Conservation (phyloP, 306 rosid genomes). For the Cucumis cinereus region DNA sequence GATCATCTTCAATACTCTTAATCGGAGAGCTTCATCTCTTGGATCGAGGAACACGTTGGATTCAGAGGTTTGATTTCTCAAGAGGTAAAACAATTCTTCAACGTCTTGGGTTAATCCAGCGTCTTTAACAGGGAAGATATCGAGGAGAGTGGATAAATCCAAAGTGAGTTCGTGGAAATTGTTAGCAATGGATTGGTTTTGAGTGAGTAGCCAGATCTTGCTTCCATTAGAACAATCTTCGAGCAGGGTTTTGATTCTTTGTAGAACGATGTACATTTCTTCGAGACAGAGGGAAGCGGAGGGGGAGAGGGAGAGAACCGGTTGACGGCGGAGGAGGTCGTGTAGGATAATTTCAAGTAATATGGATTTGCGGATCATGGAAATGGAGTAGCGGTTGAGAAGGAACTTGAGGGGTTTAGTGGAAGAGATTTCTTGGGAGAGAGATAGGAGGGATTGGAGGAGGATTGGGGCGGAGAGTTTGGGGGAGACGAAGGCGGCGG, state of each 20-base stretch:
- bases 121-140: slow-evolving; percentile 53
- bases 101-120: slow-evolving; percentile 50
- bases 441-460: slow-evolving; percentile 35
- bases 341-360: slow-evolving; percentile 48
- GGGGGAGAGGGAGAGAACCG: slow-evolving; percentile 7
- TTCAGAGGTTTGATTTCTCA: slow-evolving; percentile 47
- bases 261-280: slow-evolving; percentile 64
- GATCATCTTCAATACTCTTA: slow-evolving; percentile 32
- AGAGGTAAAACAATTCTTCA: slow-evolving; percentile 36
- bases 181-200: slow-evolving; percentile 34
- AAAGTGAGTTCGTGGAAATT: slow-evolving; percentile 47
- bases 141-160: slow-evolving; percentile 59
- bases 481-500: slow-evolving; percentile 40
- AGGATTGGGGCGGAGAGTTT: slow-evolving; percentile 26
- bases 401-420: slow-evolving; percentile 23
- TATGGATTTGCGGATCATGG: slow-evolving; percentile 43
- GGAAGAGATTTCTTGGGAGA: slow-evolving; percentile 43
- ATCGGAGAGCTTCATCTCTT: slow-evolving; percentile 28
- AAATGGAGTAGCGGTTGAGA: slow-evolving; percentile 24
- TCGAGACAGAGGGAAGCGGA: slow-evolving; percentile 57
- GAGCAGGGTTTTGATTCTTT: slow-evolving; percentile 46
- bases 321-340: slow-evolving; percentile 29
- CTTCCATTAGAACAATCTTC: slow-evolving; percentile 56
- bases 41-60: slow-evolving; percentile 17
- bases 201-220: slow-evolving; percentile 51